Evolutionary conservation across 2,329 filamentous ascomycete species (phyloP), one percentile per base, ranked within the genome.

Genomic region (Tolypocladium endophyticum): DNA sequence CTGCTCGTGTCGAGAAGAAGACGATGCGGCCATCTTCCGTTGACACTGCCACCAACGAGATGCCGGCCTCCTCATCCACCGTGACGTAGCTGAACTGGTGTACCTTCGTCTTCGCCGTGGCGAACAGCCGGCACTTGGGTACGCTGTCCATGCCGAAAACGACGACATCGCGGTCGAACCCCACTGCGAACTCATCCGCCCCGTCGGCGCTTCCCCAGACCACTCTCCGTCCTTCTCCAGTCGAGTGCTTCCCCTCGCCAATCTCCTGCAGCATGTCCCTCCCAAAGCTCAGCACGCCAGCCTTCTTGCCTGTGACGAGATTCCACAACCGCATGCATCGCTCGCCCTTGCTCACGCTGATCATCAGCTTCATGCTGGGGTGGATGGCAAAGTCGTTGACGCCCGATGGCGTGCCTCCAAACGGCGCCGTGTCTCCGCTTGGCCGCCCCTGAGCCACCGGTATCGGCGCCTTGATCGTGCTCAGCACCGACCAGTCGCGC

Each of bases 371-470:
- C 83, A 96, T 90, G 72, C 90, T 95, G 0, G 94, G 93, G 72
- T 99, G 94, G 33, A 99, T 88, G 2, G 93, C 91, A 72, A 99
- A 96, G 72, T 92, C 90, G 72, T 96, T 97, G 65, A 97, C 85
- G 23, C 94, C 94, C n/a, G 87, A 84, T 0, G 92, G 92, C 33
- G 88, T 85, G 55, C 86, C 89, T 23, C 91, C 92, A 14, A 87
- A 83, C 2, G 88, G 87, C 9, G 92, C 91, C 23, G 93, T 97
- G 72, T 97, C 93, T 61, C 93, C 93, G 66, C 87, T 93, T 12
- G 93, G 92, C 63, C 92, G 81, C 36, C 91, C 91, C 62, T 84
- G 79, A 3, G 86, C 80, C 73, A 92, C 94, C 3, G 94, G 88
- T 63, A 90, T 86, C 0, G 94, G 94, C 20, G 87, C 91, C 75